A percentile compares a stretch with the other conserved stretches of the same genome.
Conservation (phyloP, 176 grass and related monocot species). For the Cenchrus purpureus region DNA sequence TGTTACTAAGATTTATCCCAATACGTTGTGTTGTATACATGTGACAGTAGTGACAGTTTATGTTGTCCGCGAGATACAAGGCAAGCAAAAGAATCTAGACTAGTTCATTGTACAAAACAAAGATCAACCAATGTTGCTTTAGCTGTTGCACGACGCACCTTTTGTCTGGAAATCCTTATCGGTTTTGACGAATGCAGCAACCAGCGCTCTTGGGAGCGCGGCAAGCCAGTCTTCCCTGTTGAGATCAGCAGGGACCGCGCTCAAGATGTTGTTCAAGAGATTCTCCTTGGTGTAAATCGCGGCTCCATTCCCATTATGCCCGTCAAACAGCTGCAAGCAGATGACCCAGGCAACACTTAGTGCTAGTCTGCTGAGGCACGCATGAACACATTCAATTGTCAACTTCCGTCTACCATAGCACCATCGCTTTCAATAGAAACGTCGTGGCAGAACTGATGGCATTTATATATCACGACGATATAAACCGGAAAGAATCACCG, state of each 20-base stretch:
- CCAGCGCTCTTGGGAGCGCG: constrained; percentile 82
- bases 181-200: constrained; percentile 95
- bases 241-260: constrained; percentile 79
- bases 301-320: constrained; percentile 83
- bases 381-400: background rate
- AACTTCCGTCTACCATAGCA: background rate
- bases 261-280: constrained; percentile 86
- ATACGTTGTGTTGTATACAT: background rate
- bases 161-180: constrained; percentile 92
- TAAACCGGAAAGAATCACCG: background rate
- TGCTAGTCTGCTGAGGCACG: background rate
- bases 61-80: background rate
- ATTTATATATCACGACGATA: background rate
- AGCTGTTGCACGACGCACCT: constrained; percentile 48
- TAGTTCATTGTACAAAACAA: background rate
- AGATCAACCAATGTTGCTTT: background rate
- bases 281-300: constrained; percentile 92
- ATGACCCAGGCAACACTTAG: background rate
- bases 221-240: constrained; percentile 93
- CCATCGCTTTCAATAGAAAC: background rate
- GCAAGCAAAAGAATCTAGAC: background rate
- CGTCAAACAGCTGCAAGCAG: constrained; percentile 89
- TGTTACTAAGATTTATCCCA: background rate
- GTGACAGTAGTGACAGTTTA: background rate
- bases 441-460: background rate